Evolutionary conservation across 2,329 filamentous ascomycete species (phyloP), one percentile per base, ranked within the genome.

Genomic region (Simplicillium aogashimaense): DNA sequence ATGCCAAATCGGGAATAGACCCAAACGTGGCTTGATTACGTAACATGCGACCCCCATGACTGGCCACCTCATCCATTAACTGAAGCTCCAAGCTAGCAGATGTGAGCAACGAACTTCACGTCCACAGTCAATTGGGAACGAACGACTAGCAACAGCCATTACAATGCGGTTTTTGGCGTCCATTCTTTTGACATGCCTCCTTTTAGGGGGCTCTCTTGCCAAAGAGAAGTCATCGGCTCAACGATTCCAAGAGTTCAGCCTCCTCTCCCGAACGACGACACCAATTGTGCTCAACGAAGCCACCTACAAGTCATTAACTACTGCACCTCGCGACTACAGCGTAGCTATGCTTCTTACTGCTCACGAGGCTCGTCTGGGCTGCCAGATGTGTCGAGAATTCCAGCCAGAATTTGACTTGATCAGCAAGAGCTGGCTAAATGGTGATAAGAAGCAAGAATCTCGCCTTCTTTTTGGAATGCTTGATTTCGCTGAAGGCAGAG

Each of bases 321-420:
- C 76, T 13, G 65, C 76, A 1, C 87, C 89, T 11, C 79, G 92
- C 50, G 85, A 98, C 63, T 94, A 95, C 61, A 80, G 80, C 31
- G 74, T 84, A 20, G 82, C 81, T 3, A 75, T 98, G 3, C 75
- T 98, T 12, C 68, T 98, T 48, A 98, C 92, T 1, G 92, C 92
- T 30, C 65, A 89, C 53, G 89, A 95, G 49, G 56, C 79, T 28
- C 78, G 86, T 43, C 95, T 86, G 57, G 86, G 84, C 44, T 98
- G 92, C 60, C 70, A 80, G 49, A 70, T 97, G 37, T 98, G 92
- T 62, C 76, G 79, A 39, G 86, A 94, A 39, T 95, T 98, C 61
- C 85, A 95, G 60, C 83, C 89, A 2, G 92, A 98, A 64, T 98
- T 88, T 84, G 85, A 94, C 41, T 63, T 97, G 40, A 66, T 98